These are phyloP conservation scores for Epichloe bromicola DNA, from an alignment of 2,329 filamentous ascomycete genomes.

Conservation along the genomic window DNA sequence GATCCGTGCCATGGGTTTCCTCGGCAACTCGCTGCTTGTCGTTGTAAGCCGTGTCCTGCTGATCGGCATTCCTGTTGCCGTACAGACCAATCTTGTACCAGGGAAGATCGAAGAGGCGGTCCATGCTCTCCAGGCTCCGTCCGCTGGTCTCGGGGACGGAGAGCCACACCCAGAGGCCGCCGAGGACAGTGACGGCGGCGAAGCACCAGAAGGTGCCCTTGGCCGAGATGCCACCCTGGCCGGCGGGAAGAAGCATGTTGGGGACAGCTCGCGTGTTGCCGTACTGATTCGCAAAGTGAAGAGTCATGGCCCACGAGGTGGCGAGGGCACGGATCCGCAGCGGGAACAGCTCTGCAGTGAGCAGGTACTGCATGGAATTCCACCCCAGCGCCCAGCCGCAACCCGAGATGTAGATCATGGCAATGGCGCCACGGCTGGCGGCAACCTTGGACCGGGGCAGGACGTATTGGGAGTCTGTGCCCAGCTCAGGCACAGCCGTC, in stretches of 20 bases:
- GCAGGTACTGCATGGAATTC: slow-evolving; percentile 68
- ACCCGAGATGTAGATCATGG: slow-evolving; percentile 59
- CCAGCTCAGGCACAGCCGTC: slow-evolving; percentile 46
- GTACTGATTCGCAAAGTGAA: slow-evolving; percentile 70
- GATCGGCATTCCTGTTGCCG: slow-evolving; percentile 39
- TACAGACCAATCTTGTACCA: slow-evolving; percentile 61
- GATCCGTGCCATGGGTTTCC: slow-evolving; percentile 16
- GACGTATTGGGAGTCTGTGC: slow-evolving; percentile 32
- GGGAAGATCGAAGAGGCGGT: slow-evolving; percentile 55
- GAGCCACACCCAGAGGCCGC: slow-evolving; percentile 58
- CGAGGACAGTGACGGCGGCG: slow-evolving; percentile 51
- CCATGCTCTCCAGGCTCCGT: slow-evolving; percentile 54
- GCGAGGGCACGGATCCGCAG: slow-evolving; percentile 59
- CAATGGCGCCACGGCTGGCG: slow-evolving; percentile 54
- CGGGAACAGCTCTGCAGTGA: slow-evolving; percentile 68
- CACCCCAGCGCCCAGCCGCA: slow-evolving; percentile 59
- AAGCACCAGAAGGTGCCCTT: slow-evolving; percentile 72
- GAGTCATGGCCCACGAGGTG: slow-evolving; percentile 60
- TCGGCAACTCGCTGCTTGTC: slow-evolving; percentile 31
- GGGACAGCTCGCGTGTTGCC: slow-evolving; percentile 65
- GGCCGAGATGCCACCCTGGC: slow-evolving; percentile 35
- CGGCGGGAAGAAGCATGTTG: slow-evolving; percentile 49
- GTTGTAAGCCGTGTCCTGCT: slow-evolving; percentile 27
- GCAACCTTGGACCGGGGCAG: slow-evolving; percentile 35
- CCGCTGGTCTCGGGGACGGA: slow-evolving; percentile 62